These are phyloP conservation scores for Solanum virginianum DNA, from an alignment of 257 asterid genomes.

Conservation along the genomic window DNA sequence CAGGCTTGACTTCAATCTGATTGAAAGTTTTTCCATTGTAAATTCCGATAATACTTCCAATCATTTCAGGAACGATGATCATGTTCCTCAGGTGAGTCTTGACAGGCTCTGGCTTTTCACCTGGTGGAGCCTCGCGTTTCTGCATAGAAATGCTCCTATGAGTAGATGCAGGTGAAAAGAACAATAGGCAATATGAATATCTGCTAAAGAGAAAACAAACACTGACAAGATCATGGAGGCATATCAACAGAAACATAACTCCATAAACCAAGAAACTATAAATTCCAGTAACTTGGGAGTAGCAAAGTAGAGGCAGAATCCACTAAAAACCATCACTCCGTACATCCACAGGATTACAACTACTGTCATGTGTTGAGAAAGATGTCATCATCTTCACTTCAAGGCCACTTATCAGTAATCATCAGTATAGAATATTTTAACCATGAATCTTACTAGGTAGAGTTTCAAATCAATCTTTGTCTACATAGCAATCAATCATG, in stretches of 20 bases:
- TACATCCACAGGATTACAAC: not conserved
- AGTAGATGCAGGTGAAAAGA: not conserved
- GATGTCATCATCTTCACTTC: not conserved
- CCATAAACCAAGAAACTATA: not conserved
- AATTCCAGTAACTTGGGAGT: not conserved
- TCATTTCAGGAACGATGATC: slow-evolving; percentile 87
- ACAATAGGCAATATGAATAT: not conserved
- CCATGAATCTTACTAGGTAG: not conserved
- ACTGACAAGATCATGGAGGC: not conserved
- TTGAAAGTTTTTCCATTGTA: slow-evolving; percentile 80
- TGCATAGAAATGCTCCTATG: not conserved
- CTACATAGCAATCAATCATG: not conserved
- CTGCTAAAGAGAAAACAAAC: not conserved
- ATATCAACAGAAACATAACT: not conserved
- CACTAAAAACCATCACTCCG: not conserved
- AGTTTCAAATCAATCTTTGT: not conserved
- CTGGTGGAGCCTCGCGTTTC: slow-evolving; percentile 77
- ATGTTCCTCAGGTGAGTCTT: slow-evolving; percentile 76
- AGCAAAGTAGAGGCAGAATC: not conserved
- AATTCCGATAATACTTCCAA: slow-evolving; percentile 74
- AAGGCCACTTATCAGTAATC: not conserved
- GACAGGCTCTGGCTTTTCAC: slow-evolving; percentile 73
- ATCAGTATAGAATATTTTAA: not conserved
- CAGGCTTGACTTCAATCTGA: slow-evolving; percentile 74
- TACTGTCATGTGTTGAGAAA: not conserved